phyloP scores from a whole-genome alignment of 1,284 basidiomycete genomes.

The Volvariella surrecta region DNA sequence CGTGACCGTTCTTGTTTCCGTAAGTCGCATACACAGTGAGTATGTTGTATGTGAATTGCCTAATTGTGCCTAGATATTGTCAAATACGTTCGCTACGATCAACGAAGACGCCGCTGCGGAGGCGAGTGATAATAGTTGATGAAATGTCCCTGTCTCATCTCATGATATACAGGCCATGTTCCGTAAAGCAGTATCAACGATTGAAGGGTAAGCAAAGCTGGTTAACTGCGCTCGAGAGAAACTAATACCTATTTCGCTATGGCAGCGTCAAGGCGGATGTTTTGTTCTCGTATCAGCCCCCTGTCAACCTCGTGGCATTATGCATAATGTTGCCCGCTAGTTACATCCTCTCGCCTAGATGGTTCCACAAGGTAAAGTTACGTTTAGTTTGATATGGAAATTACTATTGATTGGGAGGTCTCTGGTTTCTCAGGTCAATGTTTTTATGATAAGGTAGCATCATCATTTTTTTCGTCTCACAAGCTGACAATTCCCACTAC shows the following conservation, averaged over 20 bases:
- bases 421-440: conserved; percentile 57
- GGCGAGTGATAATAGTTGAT: conserved; percentile 26
- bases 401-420: conserved; percentile 2
- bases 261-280: conserved; percentile 80
- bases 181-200: conserved; percentile 80
- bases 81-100: conserved; percentile 88
- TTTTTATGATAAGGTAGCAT: conserved; percentile 67
- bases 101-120: conserved; percentile 89
- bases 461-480: conserved; percentile 6
- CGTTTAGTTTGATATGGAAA: no score
- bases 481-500: conserved; percentile 7
- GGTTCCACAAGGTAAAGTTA: conserved; percentile 79
- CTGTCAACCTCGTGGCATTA: conserved; percentile 79
- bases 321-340: conserved; percentile 78
- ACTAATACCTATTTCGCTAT: conserved; percentile 7
- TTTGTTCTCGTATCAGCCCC: conserved; percentile 89
- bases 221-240: neutral
- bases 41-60: neutral
- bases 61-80: conserved; percentile 60
- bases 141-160: neutral
- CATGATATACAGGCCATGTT: conserved; percentile 74
- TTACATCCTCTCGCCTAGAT: conserved; percentile 66
- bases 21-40: conserved; percentile 25
- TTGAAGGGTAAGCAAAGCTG: conserved; percentile 74
- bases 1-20: conserved; percentile 75